phyloP scores from a whole-genome alignment of 2,329 filamentous ascomycete species.

The Stachybotrys echinatus region DNA sequence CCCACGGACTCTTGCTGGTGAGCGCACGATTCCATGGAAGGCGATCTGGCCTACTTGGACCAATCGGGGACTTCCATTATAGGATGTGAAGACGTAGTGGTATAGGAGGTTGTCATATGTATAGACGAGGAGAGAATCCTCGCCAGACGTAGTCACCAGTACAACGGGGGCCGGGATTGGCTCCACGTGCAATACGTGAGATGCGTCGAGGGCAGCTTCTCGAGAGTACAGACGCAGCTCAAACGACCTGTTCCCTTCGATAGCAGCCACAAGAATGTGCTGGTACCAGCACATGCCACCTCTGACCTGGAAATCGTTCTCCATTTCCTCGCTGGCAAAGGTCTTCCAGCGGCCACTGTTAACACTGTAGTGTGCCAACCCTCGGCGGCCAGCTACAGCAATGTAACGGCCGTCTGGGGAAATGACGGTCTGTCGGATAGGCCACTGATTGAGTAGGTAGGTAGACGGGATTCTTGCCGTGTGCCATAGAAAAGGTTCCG shows the following conservation, averaged over 20 bases:
- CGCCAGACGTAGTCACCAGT: conserved; percentile 79
- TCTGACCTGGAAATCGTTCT: conserved; percentile 86
- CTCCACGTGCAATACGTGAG: conserved; percentile 70
- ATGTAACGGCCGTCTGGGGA: conserved; percentile 92
- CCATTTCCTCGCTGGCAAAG: conserved; percentile 73
- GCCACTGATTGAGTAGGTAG: conserved; percentile 91
- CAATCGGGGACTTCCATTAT: conserved; percentile 65
- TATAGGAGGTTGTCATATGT: conserved; percentile 95
- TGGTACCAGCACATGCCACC: conserved; percentile 99
- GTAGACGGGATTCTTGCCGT: conserved; percentile 77
- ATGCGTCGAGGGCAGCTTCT: conserved; percentile 70
- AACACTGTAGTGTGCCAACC: conserved; percentile 92
- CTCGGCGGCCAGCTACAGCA: conserved; percentile 88
- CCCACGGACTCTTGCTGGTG: conserved; percentile 84
- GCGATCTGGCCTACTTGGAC: conserved; percentile 97
- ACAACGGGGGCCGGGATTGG: conserved; percentile 81
- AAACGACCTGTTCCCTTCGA: conserved; percentile 78
- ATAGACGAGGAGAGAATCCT: conserved; percentile 93
- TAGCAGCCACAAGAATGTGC: conserved; percentile 86
- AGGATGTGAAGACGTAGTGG: conserved; percentile 82
- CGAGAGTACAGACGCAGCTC: conserved; percentile 91
- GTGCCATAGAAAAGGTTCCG: conserved; percentile 93
- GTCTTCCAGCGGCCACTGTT: conserved; percentile 94
- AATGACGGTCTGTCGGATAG: conserved; percentile 79
- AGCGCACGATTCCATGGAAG: conserved; percentile 92